Evolutionary conservation across 805 yeast species (phyloP).

Genomic region (Pichia insulana): DNA sequence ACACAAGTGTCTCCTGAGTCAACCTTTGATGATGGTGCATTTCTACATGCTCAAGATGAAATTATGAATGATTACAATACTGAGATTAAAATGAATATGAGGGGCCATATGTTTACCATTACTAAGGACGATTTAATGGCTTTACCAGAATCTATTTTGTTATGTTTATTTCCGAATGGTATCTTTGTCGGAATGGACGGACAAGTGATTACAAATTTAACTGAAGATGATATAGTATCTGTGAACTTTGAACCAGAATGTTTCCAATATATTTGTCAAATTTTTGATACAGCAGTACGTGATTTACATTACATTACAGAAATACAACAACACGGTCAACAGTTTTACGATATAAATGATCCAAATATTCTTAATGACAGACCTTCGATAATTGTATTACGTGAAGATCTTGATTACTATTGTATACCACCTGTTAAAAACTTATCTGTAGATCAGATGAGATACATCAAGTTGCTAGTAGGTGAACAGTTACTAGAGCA

Average conservation of each 20-base stretch:
- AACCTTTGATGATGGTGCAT: slow-evolving; percentile 14
- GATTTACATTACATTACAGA: slow-evolving; percentile 41
- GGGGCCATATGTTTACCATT: slow-evolving; percentile 67
- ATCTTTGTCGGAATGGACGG: slow-evolving; percentile 74
- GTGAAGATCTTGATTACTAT: slow-evolving; percentile 92
- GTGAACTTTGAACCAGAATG: slow-evolving; percentile 85
- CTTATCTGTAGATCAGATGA: slow-evolving; percentile 49
- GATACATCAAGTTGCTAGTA: slow-evolving; percentile 59
- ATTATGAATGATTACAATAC: slow-evolving; percentile 47
- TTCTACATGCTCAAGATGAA: slow-evolving; percentile 11
- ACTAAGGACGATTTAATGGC: slow-evolving; percentile 86
- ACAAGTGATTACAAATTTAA: slow-evolving; percentile 65
- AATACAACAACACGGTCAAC: slow-evolving; percentile 15
- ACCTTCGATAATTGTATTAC: slow-evolving; percentile 83
- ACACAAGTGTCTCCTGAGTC: slow-evolving; percentile 58
- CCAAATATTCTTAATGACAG: slow-evolving; percentile 63
- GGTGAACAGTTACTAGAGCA: slow-evolving; percentile 57
- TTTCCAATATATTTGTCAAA: slow-evolving; percentile 70
- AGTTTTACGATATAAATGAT: slow-evolving; percentile 30
- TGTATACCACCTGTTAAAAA: slow-evolving; percentile 71
- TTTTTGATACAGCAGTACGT: slow-evolving; percentile 61
- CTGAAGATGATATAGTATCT: slow-evolving; percentile 70
- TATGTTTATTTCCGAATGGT: slow-evolving; percentile 86
- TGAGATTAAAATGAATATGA: slow-evolving; percentile 64
- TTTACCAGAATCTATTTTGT: slow-evolving; percentile 79